These are phyloP conservation scores for Ceratocystis alfenasii DNA, from an alignment of 2,329 filamentous ascomycete genomes.

Conservation along the genomic window DNA sequence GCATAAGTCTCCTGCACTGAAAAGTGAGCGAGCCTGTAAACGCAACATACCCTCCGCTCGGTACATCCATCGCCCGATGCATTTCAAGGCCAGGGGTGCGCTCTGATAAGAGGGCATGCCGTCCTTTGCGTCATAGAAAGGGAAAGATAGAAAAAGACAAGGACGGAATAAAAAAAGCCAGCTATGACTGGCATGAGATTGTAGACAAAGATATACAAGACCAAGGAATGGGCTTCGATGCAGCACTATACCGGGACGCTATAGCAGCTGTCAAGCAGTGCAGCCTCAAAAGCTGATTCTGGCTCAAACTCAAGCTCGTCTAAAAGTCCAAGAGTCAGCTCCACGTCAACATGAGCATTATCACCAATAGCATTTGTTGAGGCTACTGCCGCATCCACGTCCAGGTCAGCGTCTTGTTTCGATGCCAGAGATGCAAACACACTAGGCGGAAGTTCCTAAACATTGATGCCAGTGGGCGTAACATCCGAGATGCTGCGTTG, in stretches of 20 bases:
- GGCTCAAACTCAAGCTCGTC: slow-evolving; percentile 9
- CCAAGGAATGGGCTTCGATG: not conserved
- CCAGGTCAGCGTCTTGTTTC: not conserved
- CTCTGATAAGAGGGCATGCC: not conserved
- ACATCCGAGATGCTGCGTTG: slow-evolving; percentile 50
- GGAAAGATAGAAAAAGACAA: not conserved
- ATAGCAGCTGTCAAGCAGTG: not conserved
- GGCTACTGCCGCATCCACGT: not conserved
- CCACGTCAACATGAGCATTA: not conserved
- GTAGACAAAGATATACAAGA: not conserved
- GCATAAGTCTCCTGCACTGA: too few species aligned
- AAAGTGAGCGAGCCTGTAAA: too few species aligned
- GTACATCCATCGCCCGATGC: not conserved
- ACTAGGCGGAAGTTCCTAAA: slow-evolving; percentile 18
- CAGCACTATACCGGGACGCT: not conserved
- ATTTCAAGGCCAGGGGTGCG: slow-evolving; percentile 8
- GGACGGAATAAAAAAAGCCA: not conserved
- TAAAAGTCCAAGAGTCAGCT: slow-evolving; percentile 4
- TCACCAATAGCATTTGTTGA: not conserved
- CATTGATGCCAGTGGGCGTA: slow-evolving; percentile 30
- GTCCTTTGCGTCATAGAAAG: slow-evolving; percentile 13
- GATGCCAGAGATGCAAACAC: slow-evolving; percentile 8
- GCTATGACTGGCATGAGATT: not conserved
- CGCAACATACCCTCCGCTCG: too few species aligned
- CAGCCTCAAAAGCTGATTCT: slow-evolving; percentile 1